Percentiles rank a stretch among this genome's conserved stretches.
These are phyloP conservation scores for Talinum fruticosum DNA, from an alignment of 148 eudicot species.

Conservation along the genomic window DNA sequence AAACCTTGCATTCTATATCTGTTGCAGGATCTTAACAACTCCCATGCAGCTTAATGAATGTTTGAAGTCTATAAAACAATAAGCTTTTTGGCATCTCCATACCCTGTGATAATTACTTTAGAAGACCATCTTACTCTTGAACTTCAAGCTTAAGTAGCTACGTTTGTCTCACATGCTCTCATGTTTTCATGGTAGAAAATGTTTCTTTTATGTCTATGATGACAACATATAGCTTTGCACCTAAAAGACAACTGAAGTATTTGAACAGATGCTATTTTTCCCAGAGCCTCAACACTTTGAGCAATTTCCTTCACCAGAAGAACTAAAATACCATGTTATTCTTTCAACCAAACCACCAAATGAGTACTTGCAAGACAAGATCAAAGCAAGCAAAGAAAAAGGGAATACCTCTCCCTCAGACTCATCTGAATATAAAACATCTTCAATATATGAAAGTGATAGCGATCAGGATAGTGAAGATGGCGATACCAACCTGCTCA, in stretches of 20 bases:
- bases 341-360: neutral
- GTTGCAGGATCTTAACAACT: neutral
- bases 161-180: conserved; percentile 28
- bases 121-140: conserved; percentile 74
- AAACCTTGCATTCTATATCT: neutral
- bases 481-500: neutral
- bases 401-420: neutral
- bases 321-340: neutral
- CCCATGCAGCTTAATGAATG: neutral
- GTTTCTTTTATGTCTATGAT: neutral
- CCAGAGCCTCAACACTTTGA: neutral
- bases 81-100: conserved; percentile 38
- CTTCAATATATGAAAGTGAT: conserved; percentile 2
- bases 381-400: neutral
- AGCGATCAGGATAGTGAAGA: neutral
- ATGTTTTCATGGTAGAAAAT: neutral
- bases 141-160: conserved; percentile 75
- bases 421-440: neutral
- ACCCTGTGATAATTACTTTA: conserved; percentile 64
- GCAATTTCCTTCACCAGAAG: conserved; percentile 1
- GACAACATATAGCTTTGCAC: neutral
- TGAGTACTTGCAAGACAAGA: neutral
- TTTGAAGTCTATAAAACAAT: conserved; percentile 1
- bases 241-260: neutral
- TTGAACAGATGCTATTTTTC: neutral